Conservation (phyloP, 2,329 filamentous ascomycete genomes). For the Dothistroma septosporum region DNA sequence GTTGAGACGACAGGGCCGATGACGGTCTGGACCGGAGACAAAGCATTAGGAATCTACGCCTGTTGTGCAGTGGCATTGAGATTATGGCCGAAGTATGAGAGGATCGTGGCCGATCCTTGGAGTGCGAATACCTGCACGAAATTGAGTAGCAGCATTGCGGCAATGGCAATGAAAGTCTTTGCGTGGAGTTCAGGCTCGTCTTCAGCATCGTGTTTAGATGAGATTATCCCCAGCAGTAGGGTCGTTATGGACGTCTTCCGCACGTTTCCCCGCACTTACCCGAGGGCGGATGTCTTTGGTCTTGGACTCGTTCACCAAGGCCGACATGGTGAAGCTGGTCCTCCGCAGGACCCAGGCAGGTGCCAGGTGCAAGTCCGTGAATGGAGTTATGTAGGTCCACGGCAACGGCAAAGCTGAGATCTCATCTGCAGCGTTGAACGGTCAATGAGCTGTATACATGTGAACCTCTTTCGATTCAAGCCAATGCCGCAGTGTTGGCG, state of each 20-base stretch:
- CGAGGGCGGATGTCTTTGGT: not conserved
- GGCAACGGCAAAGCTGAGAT: no score
- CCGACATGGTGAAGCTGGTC: not conserved
- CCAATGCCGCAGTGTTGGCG: not conserved
- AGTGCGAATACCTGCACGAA: constrained; percentile 18
- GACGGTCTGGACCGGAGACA: constrained; percentile 19
- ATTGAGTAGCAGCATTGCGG: constrained; percentile 16
- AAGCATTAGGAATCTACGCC: constrained; percentile 19
- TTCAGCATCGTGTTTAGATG: constrained; percentile 7
- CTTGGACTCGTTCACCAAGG: not conserved
- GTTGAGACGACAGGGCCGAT: constrained; percentile 16
- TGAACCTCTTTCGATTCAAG: not conserved
- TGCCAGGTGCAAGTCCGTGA: no score
- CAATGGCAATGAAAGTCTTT: constrained; percentile 13
- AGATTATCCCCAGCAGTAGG: not conserved
- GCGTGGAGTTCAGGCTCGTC: constrained; percentile 17
- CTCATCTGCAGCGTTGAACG: no score
- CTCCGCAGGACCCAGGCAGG: not conserved
- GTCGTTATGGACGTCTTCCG: not conserved
- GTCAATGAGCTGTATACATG: no score
- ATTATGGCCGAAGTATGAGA: constrained; percentile 12
- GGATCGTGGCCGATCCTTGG: constrained; percentile 14
- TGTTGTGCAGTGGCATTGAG: constrained; percentile 6
- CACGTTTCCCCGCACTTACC: not conserved
- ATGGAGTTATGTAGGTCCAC: no score